Evolutionary conservation across 306 rosid genomes (phyloP).

Genomic region (Myrica gale): DNA sequence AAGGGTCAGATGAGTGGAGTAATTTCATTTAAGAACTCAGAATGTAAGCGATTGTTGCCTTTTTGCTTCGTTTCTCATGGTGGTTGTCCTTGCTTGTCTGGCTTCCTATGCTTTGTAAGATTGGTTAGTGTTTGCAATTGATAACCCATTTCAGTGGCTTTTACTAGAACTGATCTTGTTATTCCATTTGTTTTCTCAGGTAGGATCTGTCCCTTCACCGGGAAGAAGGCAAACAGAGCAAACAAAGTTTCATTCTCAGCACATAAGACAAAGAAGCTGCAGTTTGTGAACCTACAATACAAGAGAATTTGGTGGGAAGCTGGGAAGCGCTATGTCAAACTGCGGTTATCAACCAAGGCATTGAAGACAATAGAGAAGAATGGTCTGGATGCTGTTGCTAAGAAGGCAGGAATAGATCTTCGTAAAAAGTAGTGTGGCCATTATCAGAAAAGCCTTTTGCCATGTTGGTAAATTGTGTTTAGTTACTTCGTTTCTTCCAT

Average conservation of each 20-base stretch:
- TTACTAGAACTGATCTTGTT: background rate
- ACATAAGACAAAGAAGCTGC: constrained; percentile 89
- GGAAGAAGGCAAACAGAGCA: constrained; percentile 88
- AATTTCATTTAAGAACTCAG: background rate
- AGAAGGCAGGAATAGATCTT: constrained; percentile 94
- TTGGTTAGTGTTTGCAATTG: background rate
- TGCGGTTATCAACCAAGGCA: constrained; percentile 87
- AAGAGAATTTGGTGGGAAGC: constrained; percentile 98
- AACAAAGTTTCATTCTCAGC: constrained; percentile 79
- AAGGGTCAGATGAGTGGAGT: background rate
- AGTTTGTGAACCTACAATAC: constrained; percentile 92
- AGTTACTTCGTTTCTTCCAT: constrained; percentile 1
- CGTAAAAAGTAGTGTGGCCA: constrained; percentile 50
- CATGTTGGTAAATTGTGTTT: constrained; percentile 21
- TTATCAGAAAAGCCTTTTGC: constrained; percentile 1
- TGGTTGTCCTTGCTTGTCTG: background rate
- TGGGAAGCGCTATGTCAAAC: constrained; percentile 86
- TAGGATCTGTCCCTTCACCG: constrained; percentile 84
- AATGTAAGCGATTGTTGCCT: background rate
- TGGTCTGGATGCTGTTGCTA: constrained; percentile 93
- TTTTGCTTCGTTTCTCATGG: background rate
- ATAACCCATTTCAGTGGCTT: background rate
- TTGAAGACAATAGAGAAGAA: constrained; percentile 93
- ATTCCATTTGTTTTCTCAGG: constrained; percentile 40
- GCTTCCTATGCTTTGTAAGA: background rate